Evolutionary conservation across 352 stramenopile species (phyloP).

Genomic region (Globisporangium sylvaticum): DNA sequence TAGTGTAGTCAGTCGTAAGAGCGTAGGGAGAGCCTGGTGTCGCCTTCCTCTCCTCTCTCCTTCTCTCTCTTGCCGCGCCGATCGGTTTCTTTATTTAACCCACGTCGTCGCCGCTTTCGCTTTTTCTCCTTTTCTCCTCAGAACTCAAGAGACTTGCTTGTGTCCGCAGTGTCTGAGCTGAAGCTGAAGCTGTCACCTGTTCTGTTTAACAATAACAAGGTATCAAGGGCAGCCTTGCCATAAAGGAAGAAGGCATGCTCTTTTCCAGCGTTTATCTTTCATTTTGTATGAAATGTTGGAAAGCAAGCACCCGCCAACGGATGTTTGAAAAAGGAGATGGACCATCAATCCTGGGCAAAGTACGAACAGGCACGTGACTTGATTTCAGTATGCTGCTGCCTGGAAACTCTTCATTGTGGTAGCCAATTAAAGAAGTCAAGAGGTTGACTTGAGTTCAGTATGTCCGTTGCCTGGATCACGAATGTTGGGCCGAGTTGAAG

Average conservation of each 20-base stretch:
- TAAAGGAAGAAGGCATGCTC: not conserved
- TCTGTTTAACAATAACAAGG: not conserved
- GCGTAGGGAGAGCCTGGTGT: not conserved
- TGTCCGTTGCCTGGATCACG: no score
- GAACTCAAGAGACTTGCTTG: not conserved
- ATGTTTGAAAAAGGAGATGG: no score
- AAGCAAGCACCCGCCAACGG: no score
- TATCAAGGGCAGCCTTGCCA: no score
- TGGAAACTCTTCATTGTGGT: no score
- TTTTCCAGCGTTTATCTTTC: not conserved
- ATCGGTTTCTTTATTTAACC: conserved; percentile 13
- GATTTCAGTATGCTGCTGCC: no score
- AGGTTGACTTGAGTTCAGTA: no score
- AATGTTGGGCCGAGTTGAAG: not conserved
- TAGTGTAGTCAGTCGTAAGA: not conserved
- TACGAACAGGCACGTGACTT: no score
- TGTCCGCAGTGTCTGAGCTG: not conserved
- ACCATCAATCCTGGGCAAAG: no score
- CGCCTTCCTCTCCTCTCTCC: not conserved
- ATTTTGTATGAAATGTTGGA: not conserved
- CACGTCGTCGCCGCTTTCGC: not conserved
- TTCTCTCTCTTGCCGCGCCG: not conserved
- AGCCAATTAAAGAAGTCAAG: no score
- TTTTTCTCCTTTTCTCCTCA: conserved; percentile 4
- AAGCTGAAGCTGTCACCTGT: not conserved